Evolutionary conservation across 768 basidiomycete genomes (phyloP), one percentile per base, ranked within the genome.

Genomic region (Boletus reticulatus): DNA sequence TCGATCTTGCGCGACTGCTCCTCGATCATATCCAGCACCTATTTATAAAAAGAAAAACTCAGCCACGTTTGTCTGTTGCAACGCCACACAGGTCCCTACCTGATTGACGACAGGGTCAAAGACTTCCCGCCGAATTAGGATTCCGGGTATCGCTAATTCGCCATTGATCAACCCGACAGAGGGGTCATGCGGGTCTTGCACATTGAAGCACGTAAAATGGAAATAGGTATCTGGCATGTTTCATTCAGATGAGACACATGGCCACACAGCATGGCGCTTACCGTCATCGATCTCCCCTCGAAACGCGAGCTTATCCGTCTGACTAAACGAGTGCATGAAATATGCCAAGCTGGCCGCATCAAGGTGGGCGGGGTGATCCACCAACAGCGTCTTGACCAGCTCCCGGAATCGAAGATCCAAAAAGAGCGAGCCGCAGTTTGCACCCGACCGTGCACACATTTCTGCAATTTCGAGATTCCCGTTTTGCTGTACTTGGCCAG

Each of bases 131-230:
- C 92, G 84, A 50, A 95, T 76, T 20, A 92, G 72, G 59, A 81
- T 85, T 17, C 92, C 92, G 4, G 90, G 89, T 60, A 94, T 89
- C 13, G 84, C 84, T 4, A 95, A 78, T 69, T 95, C 87, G 2
- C 92, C 92, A 62, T 94, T 88, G 56, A 88, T 75, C 50, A 94
- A 74, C 1, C 92, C 92, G 22, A 93, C 89, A 24, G 80, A 76
- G 1, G 87, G 80, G 69, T 94, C 92, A 63, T 92, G 81, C 9
- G 87, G 84, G 66, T 92, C 90, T 61, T 90, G 85, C 16, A 87
- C 84, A 60, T 94, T 94, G 78, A 94, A 94, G 70, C 90, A 93
- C 32, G 85, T 93, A 71, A 94, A 94, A 67, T 90, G 84, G 74
- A 94, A 94, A 77, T 85, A 87, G 53, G 83, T 86, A 29, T 86